phyloP scores from a whole-genome alignment of 2,329 filamentous ascomycete species.

The Cladophialophora immunda region DNA sequence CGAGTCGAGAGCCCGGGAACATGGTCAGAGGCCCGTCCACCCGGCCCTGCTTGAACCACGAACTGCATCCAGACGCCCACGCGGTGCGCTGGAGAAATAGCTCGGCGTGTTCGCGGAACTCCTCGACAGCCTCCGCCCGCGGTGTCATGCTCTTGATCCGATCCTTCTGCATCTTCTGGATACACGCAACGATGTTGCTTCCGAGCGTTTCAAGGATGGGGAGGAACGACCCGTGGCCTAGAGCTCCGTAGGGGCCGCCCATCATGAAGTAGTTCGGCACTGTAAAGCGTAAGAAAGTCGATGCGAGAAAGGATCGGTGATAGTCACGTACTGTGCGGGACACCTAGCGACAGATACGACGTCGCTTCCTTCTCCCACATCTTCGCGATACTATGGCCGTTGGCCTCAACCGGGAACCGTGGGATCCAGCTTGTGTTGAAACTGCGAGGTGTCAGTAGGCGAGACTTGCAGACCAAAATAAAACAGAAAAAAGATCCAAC shows the following conservation, averaged over 20 bases:
- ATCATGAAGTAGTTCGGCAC: constrained; percentile 44
- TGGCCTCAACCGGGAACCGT: constrained; percentile 32
- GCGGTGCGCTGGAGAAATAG: constrained; percentile 51
- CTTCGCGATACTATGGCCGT: constrained; percentile 29
- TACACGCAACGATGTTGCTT: constrained; percentile 31
- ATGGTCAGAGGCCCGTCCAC: constrained; percentile 44
- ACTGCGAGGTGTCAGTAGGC: constrained; percentile 6
- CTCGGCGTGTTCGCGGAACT: constrained; percentile 58
- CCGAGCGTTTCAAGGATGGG: constrained; percentile 29
- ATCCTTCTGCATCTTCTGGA: constrained; percentile 37
- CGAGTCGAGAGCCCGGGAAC: constrained; percentile 50
- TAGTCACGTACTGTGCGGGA: constrained; percentile 27
- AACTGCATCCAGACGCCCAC: constrained; percentile 27
- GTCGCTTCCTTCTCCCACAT: constrained; percentile 30
- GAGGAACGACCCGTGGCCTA: constrained; percentile 38
- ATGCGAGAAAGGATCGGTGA: constrained; percentile 20
- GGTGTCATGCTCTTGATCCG: constrained; percentile 44
- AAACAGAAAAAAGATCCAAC: no score
- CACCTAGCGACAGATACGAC: constrained; percentile 35
- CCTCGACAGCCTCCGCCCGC: constrained; percentile 54
- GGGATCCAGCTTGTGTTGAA: constrained; percentile 37
- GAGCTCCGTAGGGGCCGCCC: constrained; percentile 40
- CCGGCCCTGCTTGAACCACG: constrained; percentile 37
- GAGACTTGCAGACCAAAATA: background rate
- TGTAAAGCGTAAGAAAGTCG: no score